phyloP scores from a whole-genome alignment of 2,329 filamentous ascomycete genomes.

The Aspergillus amoenus region DNA sequence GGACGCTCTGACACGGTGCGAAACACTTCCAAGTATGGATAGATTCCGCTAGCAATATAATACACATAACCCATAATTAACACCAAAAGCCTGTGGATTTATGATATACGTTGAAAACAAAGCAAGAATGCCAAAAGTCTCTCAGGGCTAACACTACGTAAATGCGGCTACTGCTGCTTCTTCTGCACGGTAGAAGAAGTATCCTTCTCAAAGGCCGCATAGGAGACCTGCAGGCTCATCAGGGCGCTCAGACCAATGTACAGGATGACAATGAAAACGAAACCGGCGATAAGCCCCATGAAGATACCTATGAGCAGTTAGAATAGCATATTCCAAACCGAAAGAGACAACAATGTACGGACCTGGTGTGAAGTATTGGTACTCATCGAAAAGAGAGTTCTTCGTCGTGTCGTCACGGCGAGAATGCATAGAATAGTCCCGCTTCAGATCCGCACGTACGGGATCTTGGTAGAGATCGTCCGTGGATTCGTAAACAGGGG shows the following conservation, averaged over 20 bases:
- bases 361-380: constrained; percentile 92
- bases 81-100: constrained; percentile 4
- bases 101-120: not conserved
- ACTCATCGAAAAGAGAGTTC: constrained; percentile 71
- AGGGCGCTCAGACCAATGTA: constrained; percentile 76
- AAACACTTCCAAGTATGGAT: not conserved
- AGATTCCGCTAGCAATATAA: constrained; percentile 1
- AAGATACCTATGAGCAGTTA: constrained; percentile 67
- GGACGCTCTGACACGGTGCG: not conserved
- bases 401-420: constrained; percentile 41
- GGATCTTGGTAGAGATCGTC: constrained; percentile 55
- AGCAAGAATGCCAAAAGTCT: not conserved
- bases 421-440: constrained; percentile 48
- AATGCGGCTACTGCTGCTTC: constrained; percentile 60
- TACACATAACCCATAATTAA: constrained; percentile 5
- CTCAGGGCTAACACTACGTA: not conserved
- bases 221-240: constrained; percentile 80
- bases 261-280: constrained; percentile 74
- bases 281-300: constrained; percentile 71
- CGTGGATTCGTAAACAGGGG: constrained; percentile 61
- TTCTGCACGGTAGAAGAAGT: constrained; percentile 87
- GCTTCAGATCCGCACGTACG: constrained; percentile 73
- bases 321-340: not conserved
- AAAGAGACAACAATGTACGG: constrained; percentile 29
- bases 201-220: constrained; percentile 95